A percentile compares a stretch with the other conserved stretches of the same genome.
These are phyloP conservation scores for Artemisia princeps DNA, from an alignment of 140 eudicot genomes.

Conservation along the genomic window DNA sequence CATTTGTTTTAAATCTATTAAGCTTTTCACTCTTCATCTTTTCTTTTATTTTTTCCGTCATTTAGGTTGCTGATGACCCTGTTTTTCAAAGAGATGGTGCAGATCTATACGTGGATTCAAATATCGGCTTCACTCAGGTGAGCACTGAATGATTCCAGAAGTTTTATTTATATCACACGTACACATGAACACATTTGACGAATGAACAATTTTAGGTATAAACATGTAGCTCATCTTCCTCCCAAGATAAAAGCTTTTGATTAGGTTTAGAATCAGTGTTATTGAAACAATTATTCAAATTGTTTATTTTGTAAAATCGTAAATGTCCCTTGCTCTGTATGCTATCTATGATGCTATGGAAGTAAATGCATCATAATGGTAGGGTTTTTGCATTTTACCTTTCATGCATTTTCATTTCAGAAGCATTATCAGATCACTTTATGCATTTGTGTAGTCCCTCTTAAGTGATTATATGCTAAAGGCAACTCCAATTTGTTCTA, in stretches of 20 bases:
- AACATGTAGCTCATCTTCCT: neutral
- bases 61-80: slow-evolving; percentile 79
- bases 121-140: slow-evolving; percentile 74
- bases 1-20: slow-evolving; percentile 15
- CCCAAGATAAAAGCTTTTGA: too few relatives aligned
- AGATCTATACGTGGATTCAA: slow-evolving; percentile 63
- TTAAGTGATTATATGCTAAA: neutral
- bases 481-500: neutral
- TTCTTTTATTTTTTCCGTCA: slow-evolving; percentile 10
- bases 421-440: neutral
- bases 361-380: too few relatives aligned
- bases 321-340: too few relatives aligned
- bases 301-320: too few relatives aligned
- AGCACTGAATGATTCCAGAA: slow-evolving; percentile 16
- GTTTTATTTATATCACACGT: neutral
- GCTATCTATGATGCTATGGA: too few relatives aligned
- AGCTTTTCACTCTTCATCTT: slow-evolving; percentile 11
- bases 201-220: slow-evolving; percentile 4
- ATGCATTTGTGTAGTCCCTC: neutral
- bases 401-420: too few relatives aligned
- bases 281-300: too few relatives aligned
- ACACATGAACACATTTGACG: neutral
- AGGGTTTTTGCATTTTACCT: too few relatives aligned
- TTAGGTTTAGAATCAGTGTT: too few relatives aligned
- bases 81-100: slow-evolving; percentile 70